Percentiles rank a stretch among this genome's conserved stretches.
Conservation (phyloP, 257 asterid species). For the Cynanchum wilfordii region DNA sequence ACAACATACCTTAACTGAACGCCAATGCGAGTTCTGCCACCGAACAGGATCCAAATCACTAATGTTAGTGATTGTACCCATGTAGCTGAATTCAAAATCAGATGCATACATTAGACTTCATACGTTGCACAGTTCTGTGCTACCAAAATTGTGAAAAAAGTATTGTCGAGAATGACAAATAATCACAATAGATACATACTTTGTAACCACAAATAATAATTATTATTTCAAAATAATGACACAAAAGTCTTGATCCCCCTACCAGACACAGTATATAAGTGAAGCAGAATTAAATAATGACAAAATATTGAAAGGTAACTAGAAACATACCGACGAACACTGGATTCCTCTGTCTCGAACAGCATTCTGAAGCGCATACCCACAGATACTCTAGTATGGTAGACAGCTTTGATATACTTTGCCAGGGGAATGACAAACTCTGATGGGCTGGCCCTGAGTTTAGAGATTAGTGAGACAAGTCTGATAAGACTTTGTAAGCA, state of each 20-base stretch:
- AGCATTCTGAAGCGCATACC: conserved; percentile 84
- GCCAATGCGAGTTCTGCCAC: conserved; percentile 90
- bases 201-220: too few relatives aligned
- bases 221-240: too few relatives aligned
- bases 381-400: conserved; percentile 68
- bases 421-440: conserved; percentile 73
- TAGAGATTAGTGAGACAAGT: conserved; percentile 11
- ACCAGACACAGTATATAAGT: background rate
- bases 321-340: conserved; percentile 60
- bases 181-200: background rate
- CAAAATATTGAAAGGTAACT: background rate
- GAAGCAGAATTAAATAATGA: background rate
- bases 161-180: background rate
- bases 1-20: conserved; percentile 62
- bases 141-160: background rate
- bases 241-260: background rate
- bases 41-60: conserved; percentile 59
- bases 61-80: conserved; percentile 84
- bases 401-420: conserved; percentile 56
- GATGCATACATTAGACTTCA: background rate
- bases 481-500: background rate
- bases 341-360: conserved; percentile 77
- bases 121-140: background rate
- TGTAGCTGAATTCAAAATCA: conserved; percentile 38
- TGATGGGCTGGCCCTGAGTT: conserved; percentile 63